Conservation (phyloP, 1,139 yeast genomes). For the Hyphopichia wangnamkhiaoensis region DNA sequence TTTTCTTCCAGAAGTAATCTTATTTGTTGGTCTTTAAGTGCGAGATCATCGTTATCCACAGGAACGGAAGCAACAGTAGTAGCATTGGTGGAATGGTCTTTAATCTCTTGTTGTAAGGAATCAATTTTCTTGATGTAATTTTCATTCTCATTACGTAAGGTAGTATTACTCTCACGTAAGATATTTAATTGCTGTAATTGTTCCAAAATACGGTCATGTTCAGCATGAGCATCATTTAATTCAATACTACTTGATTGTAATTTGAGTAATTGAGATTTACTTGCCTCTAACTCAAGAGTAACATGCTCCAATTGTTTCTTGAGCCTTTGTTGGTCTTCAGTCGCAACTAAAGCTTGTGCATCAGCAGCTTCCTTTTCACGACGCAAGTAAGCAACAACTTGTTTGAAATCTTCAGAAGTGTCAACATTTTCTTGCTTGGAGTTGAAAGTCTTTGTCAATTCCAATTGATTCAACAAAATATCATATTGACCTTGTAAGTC, state of each 20-base stretch:
- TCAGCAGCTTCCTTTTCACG: slow-evolving; percentile 77
- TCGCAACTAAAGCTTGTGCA: slow-evolving; percentile 51
- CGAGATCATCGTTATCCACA: slow-evolving; percentile 19
- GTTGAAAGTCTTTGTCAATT: slow-evolving; percentile 31
- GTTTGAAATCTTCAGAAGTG: slow-evolving; percentile 39
- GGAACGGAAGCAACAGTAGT: background rate
- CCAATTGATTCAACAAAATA: slow-evolving; percentile 70
- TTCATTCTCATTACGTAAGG: slow-evolving; percentile 58
- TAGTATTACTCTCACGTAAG: slow-evolving; percentile 70
- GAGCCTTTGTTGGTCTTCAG: slow-evolving; percentile 51
- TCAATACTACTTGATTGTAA: slow-evolving; percentile 36
- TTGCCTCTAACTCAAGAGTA: slow-evolving; percentile 44
- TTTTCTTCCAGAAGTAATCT: slow-evolving; percentile 41
- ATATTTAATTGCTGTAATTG: slow-evolving; percentile 70
- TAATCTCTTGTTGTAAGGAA: slow-evolving; percentile 23
- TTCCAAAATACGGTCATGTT: slow-evolving; percentile 55
- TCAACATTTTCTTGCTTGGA: slow-evolving; percentile 10
- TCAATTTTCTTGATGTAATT: slow-evolving; percentile 22
- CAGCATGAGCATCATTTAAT: slow-evolving; percentile 41
- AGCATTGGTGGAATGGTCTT: slow-evolving; percentile 9
- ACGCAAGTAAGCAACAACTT: slow-evolving; percentile 63
- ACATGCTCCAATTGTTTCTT: slow-evolving; percentile 43
- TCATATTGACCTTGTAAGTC: slow-evolving; percentile 69
- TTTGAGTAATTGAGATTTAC: slow-evolving; percentile 44
- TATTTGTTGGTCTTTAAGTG: slow-evolving; percentile 33